Base-by-base conservation (phyloP, 805 yeast genomes). In the Cyberlindnera veronae region DNA sequence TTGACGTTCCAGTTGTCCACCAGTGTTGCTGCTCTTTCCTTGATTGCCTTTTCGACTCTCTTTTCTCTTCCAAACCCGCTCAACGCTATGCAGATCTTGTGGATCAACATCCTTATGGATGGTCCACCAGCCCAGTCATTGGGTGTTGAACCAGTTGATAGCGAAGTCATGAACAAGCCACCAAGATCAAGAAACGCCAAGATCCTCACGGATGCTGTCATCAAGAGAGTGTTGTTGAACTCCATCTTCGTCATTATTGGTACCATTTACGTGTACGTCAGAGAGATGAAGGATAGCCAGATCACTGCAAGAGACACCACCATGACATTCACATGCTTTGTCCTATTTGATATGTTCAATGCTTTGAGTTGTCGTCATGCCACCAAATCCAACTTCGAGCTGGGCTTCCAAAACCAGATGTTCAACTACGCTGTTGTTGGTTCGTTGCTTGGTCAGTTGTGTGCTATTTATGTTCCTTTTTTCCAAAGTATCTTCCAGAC, bases 81-180 rank as follows among this genome's bases (percentile, higher is more conserved):
- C 53, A 91, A 91, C 60, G 96, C 99, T 21, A 91, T 91, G 99
- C 98, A 93, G 69, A 93, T 91, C 54, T 69, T 91, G 55, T 91
- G 98, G 97, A 91, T 91, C 61, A 91, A 91, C 61, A 93, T 91
- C 48, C 72, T 91, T 42, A 91, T 91, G 99, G 99, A 91, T 67
- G 99, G 99, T 1, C 99, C 99, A 10, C 99, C 99, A 4, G 98
- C 98, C 2, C 99, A 91, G 67, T 85, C 95, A 0, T 69, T 91
- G 32, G 99, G 99, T 44, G 98, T 93, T 23, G 99, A 91, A 65
- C 95, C 96, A 1, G 98, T 91, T 12, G 98, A 91, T 58, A 89
- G 84, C 46, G 95, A 84, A 60, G 96, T 91, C 28, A 90, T 91
- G 97, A 79, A 76, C 48, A 85, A 84, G 59, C 97, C 98, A n/a